Base-by-base conservation (phyloP, 2,329 filamentous ascomycete genomes). In the Geosmithia morbida region DNA sequence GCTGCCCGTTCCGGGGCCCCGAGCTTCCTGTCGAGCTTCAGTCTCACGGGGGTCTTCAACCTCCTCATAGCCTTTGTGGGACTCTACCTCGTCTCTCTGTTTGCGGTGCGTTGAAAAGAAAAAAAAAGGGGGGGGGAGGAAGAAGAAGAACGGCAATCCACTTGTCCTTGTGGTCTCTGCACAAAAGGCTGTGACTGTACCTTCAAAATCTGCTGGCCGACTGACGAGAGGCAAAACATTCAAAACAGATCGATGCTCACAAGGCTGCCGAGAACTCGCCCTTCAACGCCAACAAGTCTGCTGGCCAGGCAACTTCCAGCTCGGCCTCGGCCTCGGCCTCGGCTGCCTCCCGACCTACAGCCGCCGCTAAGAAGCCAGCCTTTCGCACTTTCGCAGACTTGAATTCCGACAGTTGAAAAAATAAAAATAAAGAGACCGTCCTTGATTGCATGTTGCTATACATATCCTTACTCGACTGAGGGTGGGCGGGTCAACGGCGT, bases 11-110 rank as follows among this genome's bases (percentile, higher is more conserved):
- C 49, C 33, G 59, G 55, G 53, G 55, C 51, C 26, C 26, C 49
- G 1, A 14, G 33, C 44, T 49, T 29, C 46, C 49, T 33, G 48
- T 47, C 18, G 56, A 50, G 53, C 5, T 57, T 65, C 46, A 63
- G 69, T 48, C 52, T 72, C 8, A 67, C 68, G 49, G 58, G 60
- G 46, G 53, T 79, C 19, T 48, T 79, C 45, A 70, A 74, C 54
- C 57, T 66, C 0, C 53, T 81, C 7, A 55, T 79, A 43, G 63
- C 66, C 6, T 77, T 82, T 51, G 64, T 81, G 43, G 79, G 77
- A 14, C 61, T 83, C 3, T 83, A 83, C 57, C 60, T 83, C 42
- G 67, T 69, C 7, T 79, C 76, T 3, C 61, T 83, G n/a, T 71
- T 83, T 53, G 72, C 77, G 58, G 76, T 72, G 66, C 48, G 74